phyloP scores from a whole-genome alignment of 805 yeast species.

The Teunomyces panamensis region DNA sequence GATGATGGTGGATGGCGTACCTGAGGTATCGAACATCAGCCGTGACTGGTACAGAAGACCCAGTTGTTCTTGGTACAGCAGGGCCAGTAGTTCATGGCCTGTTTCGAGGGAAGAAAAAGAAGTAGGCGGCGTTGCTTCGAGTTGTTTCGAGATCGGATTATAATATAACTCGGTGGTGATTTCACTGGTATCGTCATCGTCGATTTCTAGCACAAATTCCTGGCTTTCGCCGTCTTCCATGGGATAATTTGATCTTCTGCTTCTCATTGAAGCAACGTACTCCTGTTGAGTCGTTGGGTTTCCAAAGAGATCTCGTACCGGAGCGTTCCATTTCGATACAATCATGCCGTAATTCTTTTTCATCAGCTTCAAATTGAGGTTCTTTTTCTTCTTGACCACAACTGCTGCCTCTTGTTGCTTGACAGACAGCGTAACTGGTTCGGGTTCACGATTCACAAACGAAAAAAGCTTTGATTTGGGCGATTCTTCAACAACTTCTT shows the following conservation, averaged over 20 bases:
- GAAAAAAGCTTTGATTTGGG: neutral
- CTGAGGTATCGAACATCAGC: neutral
- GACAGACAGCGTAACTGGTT: neutral
- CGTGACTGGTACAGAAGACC: neutral
- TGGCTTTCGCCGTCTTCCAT: constrained; percentile 10
- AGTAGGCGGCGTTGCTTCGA: constrained; percentile 26
- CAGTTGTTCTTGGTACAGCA: neutral
- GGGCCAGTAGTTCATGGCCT: too few relatives aligned
- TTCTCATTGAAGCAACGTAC: neutral
- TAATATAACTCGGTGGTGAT: constrained; percentile 27
- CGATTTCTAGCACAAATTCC: constrained; percentile 28
- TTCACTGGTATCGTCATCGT: constrained; percentile 21
- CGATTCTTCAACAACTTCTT: constrained; percentile 3
- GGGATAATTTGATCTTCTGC: neutral
- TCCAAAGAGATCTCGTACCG: constrained; percentile 6
- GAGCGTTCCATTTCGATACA: constrained; percentile 31
- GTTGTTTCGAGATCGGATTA: constrained; percentile 31
- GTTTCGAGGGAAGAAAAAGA: constrained; percentile 4
- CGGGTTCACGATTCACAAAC: neutral
- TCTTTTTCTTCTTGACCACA: neutral
- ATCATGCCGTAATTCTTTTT: constrained; percentile 22
- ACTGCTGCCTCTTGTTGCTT: neutral
- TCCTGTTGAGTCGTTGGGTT: neutral
- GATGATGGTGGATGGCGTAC: constrained; percentile 18
- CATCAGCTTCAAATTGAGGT: constrained; percentile 5